A percentile compares a stretch with the other conserved stretches of the same genome.
These are phyloP conservation scores for Hemerocallis citrina DNA, from an alignment of 106 monocot genomes.

Conservation along the genomic window DNA sequence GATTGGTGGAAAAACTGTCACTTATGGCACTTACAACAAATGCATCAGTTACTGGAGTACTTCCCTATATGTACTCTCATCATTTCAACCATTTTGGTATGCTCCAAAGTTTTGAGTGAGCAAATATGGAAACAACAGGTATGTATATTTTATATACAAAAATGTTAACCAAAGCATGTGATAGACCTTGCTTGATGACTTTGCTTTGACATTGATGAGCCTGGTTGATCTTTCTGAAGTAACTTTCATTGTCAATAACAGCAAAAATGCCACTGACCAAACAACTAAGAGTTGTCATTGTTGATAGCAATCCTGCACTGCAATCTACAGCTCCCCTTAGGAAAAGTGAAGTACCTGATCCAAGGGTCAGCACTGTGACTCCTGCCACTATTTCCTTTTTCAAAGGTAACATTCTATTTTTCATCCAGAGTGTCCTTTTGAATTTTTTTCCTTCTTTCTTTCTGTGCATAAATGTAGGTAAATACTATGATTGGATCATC, in stretches of 20 bases:
- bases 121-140: too few relatives aligned
- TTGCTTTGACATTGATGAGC: background rate
- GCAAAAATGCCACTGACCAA: conserved; percentile 77
- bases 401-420: conserved; percentile 43
- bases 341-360: conserved; percentile 61
- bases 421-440: background rate
- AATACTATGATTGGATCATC: too few relatives aligned
- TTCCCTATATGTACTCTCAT: too few relatives aligned
- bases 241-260: conserved; percentile 20
- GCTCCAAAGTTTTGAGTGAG: too few relatives aligned
- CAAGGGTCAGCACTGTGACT: conserved; percentile 94
- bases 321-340: conserved; percentile 30
- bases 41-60: too few relatives aligned
- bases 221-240: background rate
- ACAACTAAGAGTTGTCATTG: conserved; percentile 66
- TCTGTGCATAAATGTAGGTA: too few relatives aligned
- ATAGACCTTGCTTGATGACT: background rate
- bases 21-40: too few relatives aligned
- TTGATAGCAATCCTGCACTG: conserved; percentile 83
- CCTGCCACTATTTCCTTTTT: conserved; percentile 88
- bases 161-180: too few relatives aligned
- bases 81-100: too few relatives aligned
- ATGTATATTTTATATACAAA: too few relatives aligned
- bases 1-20: too few relatives aligned
- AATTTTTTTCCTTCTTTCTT: background rate